These are phyloP conservation scores for Colletotrichum spinosum DNA, from an alignment of 2,329 filamentous ascomycete genomes.

Conservation along the genomic window DNA sequence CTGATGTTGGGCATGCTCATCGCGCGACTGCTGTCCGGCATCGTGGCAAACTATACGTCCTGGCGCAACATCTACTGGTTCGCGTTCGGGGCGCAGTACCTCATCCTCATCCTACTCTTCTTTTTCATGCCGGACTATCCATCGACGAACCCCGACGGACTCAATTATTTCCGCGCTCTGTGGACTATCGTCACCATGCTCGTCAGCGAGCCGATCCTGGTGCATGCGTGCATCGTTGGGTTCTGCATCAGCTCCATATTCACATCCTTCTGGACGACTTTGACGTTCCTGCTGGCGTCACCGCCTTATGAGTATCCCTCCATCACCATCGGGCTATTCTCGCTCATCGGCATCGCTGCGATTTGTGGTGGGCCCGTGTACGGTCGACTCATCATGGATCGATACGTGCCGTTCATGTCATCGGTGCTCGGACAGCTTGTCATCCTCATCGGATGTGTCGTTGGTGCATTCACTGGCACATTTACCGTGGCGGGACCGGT, in stretches of 20 bases:
- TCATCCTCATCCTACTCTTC: conserved; percentile 74
- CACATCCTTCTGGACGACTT: conserved; percentile 70
- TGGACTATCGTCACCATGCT: conserved; percentile 74
- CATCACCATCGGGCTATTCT: conserved; percentile 80
- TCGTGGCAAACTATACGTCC: conserved; percentile 77
- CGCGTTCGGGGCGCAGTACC: conserved; percentile 76
- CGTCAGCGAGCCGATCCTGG: conserved; percentile 73
- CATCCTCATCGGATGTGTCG: conserved; percentile 69
- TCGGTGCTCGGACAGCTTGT: conserved; percentile 72
- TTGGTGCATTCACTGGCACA: conserved; percentile 77
- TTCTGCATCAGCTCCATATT: conserved; percentile 68
- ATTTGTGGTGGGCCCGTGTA: conserved; percentile 78
- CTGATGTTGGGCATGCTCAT: conserved; percentile 81
- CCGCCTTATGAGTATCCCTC: conserved; percentile 76
- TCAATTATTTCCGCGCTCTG: conserved; percentile 75
- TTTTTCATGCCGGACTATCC: conserved; percentile 86
- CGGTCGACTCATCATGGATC: conserved; percentile 76
- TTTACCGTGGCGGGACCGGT: conserved; percentile 78
- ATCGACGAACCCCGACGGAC: conserved; percentile 72
- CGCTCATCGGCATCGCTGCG: conserved; percentile 78
- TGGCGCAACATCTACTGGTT: conserved; percentile 88
- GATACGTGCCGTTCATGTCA: conserved; percentile 74
- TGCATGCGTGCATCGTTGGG: conserved; percentile 75
- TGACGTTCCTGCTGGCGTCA: conserved; percentile 82
- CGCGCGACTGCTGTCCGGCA: conserved; percentile 80